Percentiles rank a stretch among this genome's conserved stretches.
Conservation (phyloP, 352 stramenopile genomes). For the Blastocystis hominis region DNA sequence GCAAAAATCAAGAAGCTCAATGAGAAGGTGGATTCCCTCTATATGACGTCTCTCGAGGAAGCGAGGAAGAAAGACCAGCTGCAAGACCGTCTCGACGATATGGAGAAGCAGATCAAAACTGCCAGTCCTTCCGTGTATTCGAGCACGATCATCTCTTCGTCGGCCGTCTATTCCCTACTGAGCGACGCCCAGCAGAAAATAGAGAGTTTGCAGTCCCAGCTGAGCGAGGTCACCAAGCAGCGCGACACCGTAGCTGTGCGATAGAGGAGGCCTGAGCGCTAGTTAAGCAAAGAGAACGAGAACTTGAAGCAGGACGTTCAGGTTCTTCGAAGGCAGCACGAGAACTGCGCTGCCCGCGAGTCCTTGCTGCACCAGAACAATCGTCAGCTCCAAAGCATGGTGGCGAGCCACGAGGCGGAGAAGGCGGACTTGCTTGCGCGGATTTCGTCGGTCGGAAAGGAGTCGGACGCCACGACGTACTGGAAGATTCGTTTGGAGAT, state of each 20-base stretch:
- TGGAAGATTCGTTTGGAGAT: neutral
- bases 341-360: neutral
- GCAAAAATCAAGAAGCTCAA: slow-evolving; percentile 1
- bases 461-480: neutral
- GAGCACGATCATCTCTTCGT: neutral
- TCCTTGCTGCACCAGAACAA: neutral
- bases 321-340: neutral
- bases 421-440: neutral
- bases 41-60: slow-evolving; percentile 9
- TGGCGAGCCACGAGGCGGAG: neutral
- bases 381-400: neutral
- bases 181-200: neutral
- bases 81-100: neutral
- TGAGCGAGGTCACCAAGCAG: neutral
- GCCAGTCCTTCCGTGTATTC: neutral
- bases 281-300: neutral
- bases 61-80: neutral
- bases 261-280: neutral
- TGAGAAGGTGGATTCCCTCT: neutral
- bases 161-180: neutral
- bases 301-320: neutral
- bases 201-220: neutral
- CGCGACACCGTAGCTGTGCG: neutral
- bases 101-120: neutral
- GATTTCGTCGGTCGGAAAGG: neutral